Base-by-base conservation (phyloP, 441 rosid species). In the Populus hybrid region DNA sequence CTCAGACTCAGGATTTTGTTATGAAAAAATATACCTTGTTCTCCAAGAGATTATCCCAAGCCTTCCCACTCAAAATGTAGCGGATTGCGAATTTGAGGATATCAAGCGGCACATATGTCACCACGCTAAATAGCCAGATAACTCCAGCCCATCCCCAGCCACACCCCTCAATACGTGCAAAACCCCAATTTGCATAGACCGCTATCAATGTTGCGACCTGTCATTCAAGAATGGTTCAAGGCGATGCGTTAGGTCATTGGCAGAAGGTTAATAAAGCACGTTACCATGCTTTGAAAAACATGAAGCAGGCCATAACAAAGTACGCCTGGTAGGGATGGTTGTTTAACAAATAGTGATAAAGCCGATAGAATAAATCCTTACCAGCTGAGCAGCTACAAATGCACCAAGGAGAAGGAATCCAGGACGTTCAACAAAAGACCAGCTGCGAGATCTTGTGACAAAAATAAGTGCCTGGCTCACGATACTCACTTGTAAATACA, bases 121-220 rank as follows among this genome's bases (percentile, higher is more conserved):
- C 84, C 69, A 90, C 16, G 75, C 95, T 93, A 74, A 85, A 92
- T 3, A 90, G 83, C 98, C 96, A 95, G 75, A 93, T 90, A 8
- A 92, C 95, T 50, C 98, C 95, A 30, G 96, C 98, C 99, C 98
- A 93, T 65, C 95, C 95, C 99, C 98, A 95, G 36, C 99, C 97
- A 7, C 79, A 78, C 2, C 98, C 97, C 81, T 91, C 28, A 46
- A 93, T 88, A 23, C 81, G 77, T 0, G 99, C 98, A 77, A 95
- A 93, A n/a, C 82, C 86, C 99, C 95, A 92, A 46, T 90, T 82
- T 7, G 97, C 94, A 82, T 93, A 93, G 61, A 95, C 97, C 5
- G 98, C 93, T 69, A 91, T 90, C 40, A 89, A 8, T 10, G 95
- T 91, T 12, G 98, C 97, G 2, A 91, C 84, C 99, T 95, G 87